A percentile compares a stretch with the other conserved stretches of the same genome.
Conservation (phyloP, 331 rosid species). For the Erythrophleum ivorense region DNA sequence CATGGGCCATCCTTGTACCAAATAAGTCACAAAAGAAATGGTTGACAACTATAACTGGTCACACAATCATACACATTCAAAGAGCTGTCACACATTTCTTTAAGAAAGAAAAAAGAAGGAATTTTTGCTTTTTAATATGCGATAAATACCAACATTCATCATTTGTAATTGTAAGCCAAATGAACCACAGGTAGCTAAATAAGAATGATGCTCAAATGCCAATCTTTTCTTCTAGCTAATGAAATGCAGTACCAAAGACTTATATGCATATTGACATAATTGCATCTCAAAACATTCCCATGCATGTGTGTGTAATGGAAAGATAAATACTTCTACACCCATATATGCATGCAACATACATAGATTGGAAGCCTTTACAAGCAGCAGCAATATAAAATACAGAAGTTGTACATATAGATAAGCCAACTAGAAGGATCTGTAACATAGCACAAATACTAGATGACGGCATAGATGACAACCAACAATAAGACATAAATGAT, state of each 20-base stretch:
- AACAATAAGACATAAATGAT: conserved; percentile 33
- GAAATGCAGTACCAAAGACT: conserved; percentile 8
- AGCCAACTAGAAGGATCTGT: conserved; percentile 3
- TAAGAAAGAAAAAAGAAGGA: conserved; percentile 2
- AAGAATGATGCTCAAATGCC: conserved; percentile 28
- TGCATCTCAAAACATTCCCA: conserved; percentile 17
- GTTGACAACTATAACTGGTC: not conserved
- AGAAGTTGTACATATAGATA: not conserved
- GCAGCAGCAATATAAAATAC: not conserved
- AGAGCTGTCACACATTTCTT: conserved; percentile 18
- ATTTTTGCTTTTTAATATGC: conserved; percentile 1
- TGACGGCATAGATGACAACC: conserved; percentile 9
- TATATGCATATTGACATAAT: conserved; percentile 18
- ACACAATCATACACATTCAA: conserved; percentile 27
- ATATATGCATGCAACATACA: not conserved
- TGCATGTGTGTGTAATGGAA: not conserved
- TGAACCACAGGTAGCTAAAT: conserved; percentile 4
- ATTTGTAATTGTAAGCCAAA: not conserved
- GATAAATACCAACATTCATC: conserved; percentile 15
- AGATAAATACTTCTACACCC: conserved; percentile 5
- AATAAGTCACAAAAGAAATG: not conserved
- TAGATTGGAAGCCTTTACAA: conserved; percentile 13
- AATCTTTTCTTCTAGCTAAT: conserved; percentile 12
- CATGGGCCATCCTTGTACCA: not conserved
- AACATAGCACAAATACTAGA: not conserved